Evolutionary conservation across 1,284 basidiomycete species (phyloP), one percentile per base, ranked within the genome.

Genomic region (Sporisorium graminicola): DNA sequence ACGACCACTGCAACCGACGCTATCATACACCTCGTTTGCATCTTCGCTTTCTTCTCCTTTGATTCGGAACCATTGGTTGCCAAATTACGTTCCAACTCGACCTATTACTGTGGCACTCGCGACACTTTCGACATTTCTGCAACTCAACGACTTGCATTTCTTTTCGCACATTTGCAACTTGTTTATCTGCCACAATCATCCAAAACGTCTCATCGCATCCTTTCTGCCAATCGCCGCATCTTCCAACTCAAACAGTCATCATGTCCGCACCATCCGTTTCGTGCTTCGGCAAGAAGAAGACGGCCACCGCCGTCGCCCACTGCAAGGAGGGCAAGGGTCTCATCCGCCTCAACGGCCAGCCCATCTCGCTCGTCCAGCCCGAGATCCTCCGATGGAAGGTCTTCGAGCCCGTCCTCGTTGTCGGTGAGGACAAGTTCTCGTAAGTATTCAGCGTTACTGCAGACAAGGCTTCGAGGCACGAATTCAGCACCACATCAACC

Each of bases 341-440:
- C 86, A 93, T 99, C 88, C 94, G 95, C 86, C 91, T 99, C 87
- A 98, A 99, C 87, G 95, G 96, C 81, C 93, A 93, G 64, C 97
- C 97, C 86, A 94, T 99, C 89, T 90, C 92, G 87, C 93, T 99
- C 86, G 91, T 96, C 83, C 92, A 93, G 88, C 85, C 87, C 67
- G 93, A 96, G 87, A 93, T 95, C 87, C 91, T 99, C 82, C 94
- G 96, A 84, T 92, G 95, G 89, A 99, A 99, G 90, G 91, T 98
- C 83, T 99, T 98, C 89, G 96, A 99, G 88, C 86, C 86, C 47
- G 73, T 87, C 50, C 80, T 87, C 58, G 81, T 86, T 57, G 83
- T 84, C 50, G 82, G 80, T 64, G 76, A 79, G 72, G 83, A 83
- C 83, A 85, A 85, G 79, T 85, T 85, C 74, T 75, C 82, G 83